Evolutionary conservation across 352 stramenopile genomes (phyloP), one percentile per base, ranked within the genome.

Genomic region (Peronospora farinosa): DNA sequence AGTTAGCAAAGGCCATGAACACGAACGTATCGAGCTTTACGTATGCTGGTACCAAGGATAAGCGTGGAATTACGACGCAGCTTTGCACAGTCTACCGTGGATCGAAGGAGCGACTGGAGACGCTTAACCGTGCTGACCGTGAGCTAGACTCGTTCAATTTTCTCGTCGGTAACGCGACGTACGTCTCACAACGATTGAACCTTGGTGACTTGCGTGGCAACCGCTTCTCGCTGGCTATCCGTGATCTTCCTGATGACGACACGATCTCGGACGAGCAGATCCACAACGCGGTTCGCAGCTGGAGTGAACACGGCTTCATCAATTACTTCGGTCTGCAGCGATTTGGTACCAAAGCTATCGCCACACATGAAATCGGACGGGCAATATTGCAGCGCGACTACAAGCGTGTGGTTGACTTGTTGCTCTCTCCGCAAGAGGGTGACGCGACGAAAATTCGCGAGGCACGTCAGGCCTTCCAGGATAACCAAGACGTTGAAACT

Each of bases 281-380:
- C 41, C 60, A 87, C 35, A 53, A 54, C n/a, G 80, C 79, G 0
- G 75, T 96, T 30, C 52, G 67, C 9, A 88, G 63, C 40, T 96
- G 88, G 82, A 58, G 66, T 5, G n/a, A 52, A 5, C 57, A 69
- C 23, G 95, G 96, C 6, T 99, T 98, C 66, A 94, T 98, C 57
- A 99, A 99, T 60, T 98, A 98, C 74, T 99, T 98, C 74, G 96
- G 96, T 3, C 79, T 98, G 42, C 96, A 99, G 74, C 79, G 93
- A 60, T 99, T 97, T 67, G 96, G 78, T 69, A 97, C 75, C 67
- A 91, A 81, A 33, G 84, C 74, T 51, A 95, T 89, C 74, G 85
- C 72, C 17, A 90, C 79, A 0, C 78, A 95, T 40, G 72, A 96
- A 47, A 86, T 98, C 23, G 96, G 96, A 15, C 90, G 95, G 10